Conservation (phyloP, 2,329 filamentous ascomycete genomes). For the Curvularia spicifera region DNA sequence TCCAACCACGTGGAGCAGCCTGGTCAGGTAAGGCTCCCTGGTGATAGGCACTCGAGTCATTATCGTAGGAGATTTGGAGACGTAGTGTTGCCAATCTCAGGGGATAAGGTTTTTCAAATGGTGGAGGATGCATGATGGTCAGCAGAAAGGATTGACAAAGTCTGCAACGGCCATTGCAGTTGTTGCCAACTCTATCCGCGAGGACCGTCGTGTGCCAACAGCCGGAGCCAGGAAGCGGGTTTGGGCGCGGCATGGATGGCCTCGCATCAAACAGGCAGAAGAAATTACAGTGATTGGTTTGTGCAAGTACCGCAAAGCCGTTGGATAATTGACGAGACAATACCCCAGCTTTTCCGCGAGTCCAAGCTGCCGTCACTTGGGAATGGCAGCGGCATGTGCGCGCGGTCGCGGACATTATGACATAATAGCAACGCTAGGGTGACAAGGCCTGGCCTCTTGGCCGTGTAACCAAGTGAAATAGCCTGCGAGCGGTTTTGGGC, state of each 20-base stretch:
- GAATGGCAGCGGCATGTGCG: neutral
- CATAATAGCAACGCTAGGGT: constrained; percentile 3
- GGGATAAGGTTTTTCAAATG: neutral
- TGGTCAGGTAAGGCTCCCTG: neutral
- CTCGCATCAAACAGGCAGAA: constrained; percentile 1
- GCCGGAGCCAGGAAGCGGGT: neutral
- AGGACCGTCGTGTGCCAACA: neutral
- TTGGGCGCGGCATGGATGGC: neutral
- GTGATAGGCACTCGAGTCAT: neutral
- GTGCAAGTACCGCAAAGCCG: constrained; percentile 14
- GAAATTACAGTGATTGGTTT: constrained; percentile 8
- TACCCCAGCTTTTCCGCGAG: constrained; percentile 15
- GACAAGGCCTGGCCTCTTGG: constrained; percentile 1
- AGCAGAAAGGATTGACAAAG: neutral
- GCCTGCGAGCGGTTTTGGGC: neutral
- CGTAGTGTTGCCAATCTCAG: neutral
- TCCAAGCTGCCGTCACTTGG: neutral
- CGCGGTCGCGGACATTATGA: constrained; percentile 4
- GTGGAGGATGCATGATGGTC: neutral
- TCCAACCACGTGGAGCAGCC: neutral
- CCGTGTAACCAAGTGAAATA: neutral
- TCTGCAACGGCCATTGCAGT: neutral
- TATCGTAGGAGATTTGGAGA: too few species aligned
- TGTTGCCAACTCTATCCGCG: neutral
- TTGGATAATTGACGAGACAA: constrained; percentile 4